phyloP scores from a whole-genome alignment of 192 early-diverging fungal genomes.

The Coemansia sp. region DNA sequence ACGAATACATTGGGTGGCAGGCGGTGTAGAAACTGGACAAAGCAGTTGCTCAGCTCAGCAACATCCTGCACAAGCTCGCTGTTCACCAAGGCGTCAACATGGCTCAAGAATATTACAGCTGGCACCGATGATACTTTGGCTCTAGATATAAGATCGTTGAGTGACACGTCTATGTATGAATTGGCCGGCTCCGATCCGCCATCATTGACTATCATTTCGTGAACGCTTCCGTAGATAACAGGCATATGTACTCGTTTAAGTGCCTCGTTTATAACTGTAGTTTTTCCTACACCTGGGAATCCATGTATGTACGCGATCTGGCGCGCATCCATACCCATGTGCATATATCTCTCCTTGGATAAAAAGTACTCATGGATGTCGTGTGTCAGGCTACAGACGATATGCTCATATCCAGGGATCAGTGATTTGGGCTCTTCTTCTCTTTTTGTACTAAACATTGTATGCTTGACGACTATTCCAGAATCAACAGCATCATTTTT shows the following conservation, averaged over 20 bases:
- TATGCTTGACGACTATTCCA: conserved; percentile 8
- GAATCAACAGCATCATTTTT: neutral
- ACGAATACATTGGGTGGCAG: conserved; percentile 31
- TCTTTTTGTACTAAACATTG: neutral
- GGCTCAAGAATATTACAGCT: conserved; percentile 28
- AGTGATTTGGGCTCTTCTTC: too few relatives aligned
- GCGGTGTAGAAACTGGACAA: conserved; percentile 23
- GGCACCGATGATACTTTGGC: conserved; percentile 20
- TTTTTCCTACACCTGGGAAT: conserved; percentile 36
- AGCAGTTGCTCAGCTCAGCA: conserved; percentile 7
- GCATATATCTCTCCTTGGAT: conserved; percentile 11
- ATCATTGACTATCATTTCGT: conserved; percentile 28
- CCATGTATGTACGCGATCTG: conserved; percentile 27
- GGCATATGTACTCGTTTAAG: conserved; percentile 19
- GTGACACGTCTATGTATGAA: conserved; percentile 32
- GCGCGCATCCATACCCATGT: conserved; percentile 19
- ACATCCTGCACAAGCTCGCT: conserved; percentile 21
- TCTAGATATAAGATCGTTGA: conserved; percentile 18
- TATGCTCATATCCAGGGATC: conserved; percentile 30
- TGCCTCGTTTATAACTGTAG: conserved; percentile 20
- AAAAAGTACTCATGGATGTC: conserved; percentile 38
- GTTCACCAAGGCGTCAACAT: conserved; percentile 28
- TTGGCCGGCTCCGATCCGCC: conserved; percentile 33
- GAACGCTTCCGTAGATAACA: conserved; percentile 17
- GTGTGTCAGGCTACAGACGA: conserved; percentile 3